phyloP scores from a whole-genome alignment of 768 basidiomycete species.

The Russula virescens region DNA sequence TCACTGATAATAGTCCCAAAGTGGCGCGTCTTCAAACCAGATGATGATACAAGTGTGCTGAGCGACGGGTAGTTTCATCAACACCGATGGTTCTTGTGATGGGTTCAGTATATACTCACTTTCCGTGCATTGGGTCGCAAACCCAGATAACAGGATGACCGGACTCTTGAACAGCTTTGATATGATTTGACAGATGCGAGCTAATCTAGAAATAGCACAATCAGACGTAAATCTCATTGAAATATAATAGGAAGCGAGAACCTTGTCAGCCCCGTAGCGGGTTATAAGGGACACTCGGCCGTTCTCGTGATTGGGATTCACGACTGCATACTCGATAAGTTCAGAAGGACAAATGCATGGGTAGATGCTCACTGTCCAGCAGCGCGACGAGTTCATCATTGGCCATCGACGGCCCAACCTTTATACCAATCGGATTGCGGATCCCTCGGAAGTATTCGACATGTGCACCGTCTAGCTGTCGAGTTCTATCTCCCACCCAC shows the following conservation, averaged over 20 bases:
- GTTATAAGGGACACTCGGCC: conserved; percentile 90
- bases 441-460: conserved; percentile 94
- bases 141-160: conserved; percentile 90
- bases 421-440: conserved; percentile 91
- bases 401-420: conserved; percentile 87
- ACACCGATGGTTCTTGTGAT: not conserved
- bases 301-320: conserved; percentile 77
- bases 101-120: conserved; percentile 49
- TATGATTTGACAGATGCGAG: conserved; percentile 69
- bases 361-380: conserved; percentile 58
- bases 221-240: not conserved
- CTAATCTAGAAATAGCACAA: conserved; percentile 49
- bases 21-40: conserved; percentile 84
- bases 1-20: conserved; percentile 88
- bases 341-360: not conserved
- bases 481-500: conserved; percentile 96
- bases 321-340: conserved; percentile 45
- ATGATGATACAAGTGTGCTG: conserved; percentile 77
- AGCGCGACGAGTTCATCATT: conserved; percentile 69
- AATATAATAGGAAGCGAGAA: conserved; percentile 26
- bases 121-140: conserved; percentile 98
- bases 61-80: not conserved
- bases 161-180: conserved; percentile 69
- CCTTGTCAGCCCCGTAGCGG: conserved; percentile 88
- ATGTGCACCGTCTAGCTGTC: conserved; percentile 89